Percentiles rank a stretch among this genome's conserved stretches.
These are phyloP conservation scores for Fusarium brachygibbosum DNA, from an alignment of 2,329 filamentous ascomycete species.

Conservation along the genomic window DNA sequence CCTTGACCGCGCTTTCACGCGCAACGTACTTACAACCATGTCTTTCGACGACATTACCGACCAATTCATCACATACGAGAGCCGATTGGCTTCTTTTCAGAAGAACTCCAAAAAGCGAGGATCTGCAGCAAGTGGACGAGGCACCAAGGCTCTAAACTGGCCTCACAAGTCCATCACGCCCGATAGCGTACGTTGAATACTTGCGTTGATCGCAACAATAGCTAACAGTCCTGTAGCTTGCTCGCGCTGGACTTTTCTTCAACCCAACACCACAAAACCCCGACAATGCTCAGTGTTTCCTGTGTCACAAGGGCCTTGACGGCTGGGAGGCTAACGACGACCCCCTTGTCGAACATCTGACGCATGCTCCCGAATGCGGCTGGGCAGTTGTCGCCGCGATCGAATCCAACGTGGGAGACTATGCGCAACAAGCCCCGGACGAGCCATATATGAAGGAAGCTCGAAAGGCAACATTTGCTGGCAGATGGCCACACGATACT, in stretches of 20 bases:
- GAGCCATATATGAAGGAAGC: conserved; percentile 79
- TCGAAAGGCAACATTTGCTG: conserved; percentile 85
- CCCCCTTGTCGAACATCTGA: conserved; percentile 86
- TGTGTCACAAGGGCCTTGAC: conserved; percentile 85
- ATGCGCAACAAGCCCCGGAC: conserved; percentile 79
- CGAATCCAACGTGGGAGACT: conserved; percentile 72
- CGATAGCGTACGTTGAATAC: conserved; percentile 48
- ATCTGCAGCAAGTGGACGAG: conserved; percentile 70
- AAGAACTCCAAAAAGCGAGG: conserved; percentile 75
- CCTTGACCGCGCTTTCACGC: conserved; percentile 40
- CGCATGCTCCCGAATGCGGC: conserved; percentile 84
- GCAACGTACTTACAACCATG: conserved; percentile 48
- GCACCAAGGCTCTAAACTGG: conserved; percentile 75
- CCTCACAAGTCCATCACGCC: conserved; percentile 70
- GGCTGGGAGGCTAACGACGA: conserved; percentile 93
- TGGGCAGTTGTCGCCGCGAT: conserved; percentile 83
- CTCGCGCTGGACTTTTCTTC: conserved; percentile 92
- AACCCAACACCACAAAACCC: conserved; percentile 79
- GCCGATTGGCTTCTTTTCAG: conserved; percentile 85
- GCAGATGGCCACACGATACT: conserved; percentile 87
- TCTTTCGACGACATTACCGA: conserved; percentile 57
- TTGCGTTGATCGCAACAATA: conserved; percentile 13
- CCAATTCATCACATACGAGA: conserved; percentile 74
- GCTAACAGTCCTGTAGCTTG: conserved; percentile 72
- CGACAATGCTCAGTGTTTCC: conserved; percentile 92